Conservation (phyloP, 1,139 yeast species). For the Entelexis sorbosivorans region DNA sequence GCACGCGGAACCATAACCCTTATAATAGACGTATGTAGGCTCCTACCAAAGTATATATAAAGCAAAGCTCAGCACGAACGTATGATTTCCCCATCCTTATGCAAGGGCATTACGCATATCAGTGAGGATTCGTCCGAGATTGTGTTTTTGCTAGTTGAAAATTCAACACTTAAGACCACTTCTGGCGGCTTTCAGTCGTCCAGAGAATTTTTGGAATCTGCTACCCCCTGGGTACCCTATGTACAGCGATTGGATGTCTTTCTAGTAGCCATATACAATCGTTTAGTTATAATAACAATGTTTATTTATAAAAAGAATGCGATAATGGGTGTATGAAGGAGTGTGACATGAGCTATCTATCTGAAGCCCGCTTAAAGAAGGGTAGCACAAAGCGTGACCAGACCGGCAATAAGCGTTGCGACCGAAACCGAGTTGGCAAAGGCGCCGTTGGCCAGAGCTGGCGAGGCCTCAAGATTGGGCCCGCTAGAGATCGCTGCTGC, state of each 20-base stretch:
- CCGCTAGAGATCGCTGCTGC: not conserved
- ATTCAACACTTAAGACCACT: constrained; percentile 89
- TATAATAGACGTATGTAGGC: not conserved
- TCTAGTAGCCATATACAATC: not conserved
- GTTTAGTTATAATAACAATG: not conserved
- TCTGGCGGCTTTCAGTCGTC: constrained; percentile 43
- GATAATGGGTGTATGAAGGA: not conserved
- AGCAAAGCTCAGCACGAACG: not conserved
- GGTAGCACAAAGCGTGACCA: not conserved
- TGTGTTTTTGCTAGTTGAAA: constrained; percentile 99
- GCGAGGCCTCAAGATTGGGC: not conserved
- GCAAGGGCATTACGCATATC: constrained; percentile 99
- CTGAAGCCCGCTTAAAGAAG: not conserved
- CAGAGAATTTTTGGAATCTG: constrained; percentile 70
- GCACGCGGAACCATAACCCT: not conserved
- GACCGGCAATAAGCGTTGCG: not conserved
- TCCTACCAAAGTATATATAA: not conserved
- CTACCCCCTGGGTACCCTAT: constrained; percentile 2
- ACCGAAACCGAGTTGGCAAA: not conserved
- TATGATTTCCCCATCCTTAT: constrained; percentile 58
- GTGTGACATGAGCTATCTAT: no score
- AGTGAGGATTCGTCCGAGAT: constrained; percentile 99
- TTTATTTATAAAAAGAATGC: not conserved
- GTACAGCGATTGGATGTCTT: no score
- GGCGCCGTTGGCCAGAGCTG: constrained; percentile 1